These are phyloP conservation scores for Penicillium silybi DNA, from an alignment of 495 filamentous ascomycete species.

Conservation along the genomic window DNA sequence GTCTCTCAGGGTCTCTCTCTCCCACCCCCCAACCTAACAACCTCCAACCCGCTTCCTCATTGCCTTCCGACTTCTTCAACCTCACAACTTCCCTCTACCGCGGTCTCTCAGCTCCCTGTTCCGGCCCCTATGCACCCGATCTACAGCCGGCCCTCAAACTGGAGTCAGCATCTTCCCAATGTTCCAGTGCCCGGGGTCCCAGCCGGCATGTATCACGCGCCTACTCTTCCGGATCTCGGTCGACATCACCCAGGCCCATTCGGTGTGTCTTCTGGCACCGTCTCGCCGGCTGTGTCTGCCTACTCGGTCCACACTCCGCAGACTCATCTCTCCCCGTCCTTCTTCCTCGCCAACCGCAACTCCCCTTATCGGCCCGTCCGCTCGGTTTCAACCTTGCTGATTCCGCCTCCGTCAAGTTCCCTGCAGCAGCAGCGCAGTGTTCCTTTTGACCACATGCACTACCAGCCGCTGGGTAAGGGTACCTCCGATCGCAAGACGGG, in stretches of 20 bases:
- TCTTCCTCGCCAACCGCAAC: conserved; percentile 58
- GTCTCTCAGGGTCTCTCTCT: conserved; percentile 36
- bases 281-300: conserved; percentile 40
- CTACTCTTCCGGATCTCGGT: conserved; percentile 46
- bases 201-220: conserved; percentile 48
- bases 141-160: conserved; percentile 49
- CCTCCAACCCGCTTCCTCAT: conserved; percentile 34
- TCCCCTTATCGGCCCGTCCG: conserved; percentile 93
- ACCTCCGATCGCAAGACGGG: conserved; percentile 74
- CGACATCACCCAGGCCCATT: conserved; percentile 38
- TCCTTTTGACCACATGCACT: conserved; percentile 85
- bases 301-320: conserved; percentile 47
- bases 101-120: conserved; percentile 45
- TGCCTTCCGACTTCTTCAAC: conserved; percentile 47
- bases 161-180: conserved; percentile 45
- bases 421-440: conserved; percentile 65
- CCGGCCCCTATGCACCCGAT: conserved; percentile 57
- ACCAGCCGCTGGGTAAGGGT: conserved; percentile 78
- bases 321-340: conserved; percentile 58
- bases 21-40: conserved; percentile 51
- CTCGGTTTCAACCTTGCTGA: conserved; percentile 80
- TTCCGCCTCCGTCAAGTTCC: conserved; percentile 78
- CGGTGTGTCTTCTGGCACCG: conserved; percentile 31
- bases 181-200: conserved; percentile 31
- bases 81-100: conserved; percentile 47